phyloP scores from a whole-genome alignment of 306 rosid genomes.

The Amphicarpaea edgeworthii region DNA sequence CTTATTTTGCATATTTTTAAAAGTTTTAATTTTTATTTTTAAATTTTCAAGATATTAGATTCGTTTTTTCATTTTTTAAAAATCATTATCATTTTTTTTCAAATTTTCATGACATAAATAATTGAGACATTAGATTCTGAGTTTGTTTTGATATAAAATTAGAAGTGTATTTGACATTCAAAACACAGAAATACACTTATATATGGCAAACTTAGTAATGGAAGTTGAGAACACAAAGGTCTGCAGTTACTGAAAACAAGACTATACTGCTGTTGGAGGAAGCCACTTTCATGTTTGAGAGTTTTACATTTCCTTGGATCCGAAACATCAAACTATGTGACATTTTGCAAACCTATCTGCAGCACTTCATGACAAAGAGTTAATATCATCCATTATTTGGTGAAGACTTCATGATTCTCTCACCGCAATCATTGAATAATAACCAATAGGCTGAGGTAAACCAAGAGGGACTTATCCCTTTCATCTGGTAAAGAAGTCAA shows the following conservation, averaged over 20 bases:
- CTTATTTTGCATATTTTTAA: too few relatives aligned
- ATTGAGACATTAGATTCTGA: too few relatives aligned
- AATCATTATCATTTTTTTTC: too few relatives aligned
- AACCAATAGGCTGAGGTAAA: slow-evolving; percentile 9
- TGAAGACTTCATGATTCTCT: slow-evolving; percentile 12
- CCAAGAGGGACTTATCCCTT: slow-evolving; percentile 18
- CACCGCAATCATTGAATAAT: slow-evolving; percentile 24
- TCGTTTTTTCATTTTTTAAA: too few relatives aligned
- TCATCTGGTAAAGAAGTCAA: slow-evolving; percentile 24
- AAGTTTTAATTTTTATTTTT: too few relatives aligned
- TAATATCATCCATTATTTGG: slow-evolving; percentile 30
- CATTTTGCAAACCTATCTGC: background rate
- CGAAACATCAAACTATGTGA: slow-evolving; percentile 16
- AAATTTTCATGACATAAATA: too few relatives aligned
- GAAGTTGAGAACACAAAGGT: background rate
- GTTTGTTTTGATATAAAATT: too few relatives aligned
- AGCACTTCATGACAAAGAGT: background rate
- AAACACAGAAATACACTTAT: background rate
- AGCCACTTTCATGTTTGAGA: slow-evolving; percentile 12
- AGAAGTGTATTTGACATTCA: too few relatives aligned
- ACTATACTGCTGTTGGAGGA: background rate
- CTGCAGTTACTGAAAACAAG: background rate
- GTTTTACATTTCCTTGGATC: slow-evolving; percentile 8
- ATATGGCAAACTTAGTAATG: background rate
- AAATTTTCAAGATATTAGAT: too few relatives aligned